Evolutionary conservation across 441 rosid species (phyloP), one percentile per base, ranked within the genome.

Genomic region (Daphne laureola): DNA sequence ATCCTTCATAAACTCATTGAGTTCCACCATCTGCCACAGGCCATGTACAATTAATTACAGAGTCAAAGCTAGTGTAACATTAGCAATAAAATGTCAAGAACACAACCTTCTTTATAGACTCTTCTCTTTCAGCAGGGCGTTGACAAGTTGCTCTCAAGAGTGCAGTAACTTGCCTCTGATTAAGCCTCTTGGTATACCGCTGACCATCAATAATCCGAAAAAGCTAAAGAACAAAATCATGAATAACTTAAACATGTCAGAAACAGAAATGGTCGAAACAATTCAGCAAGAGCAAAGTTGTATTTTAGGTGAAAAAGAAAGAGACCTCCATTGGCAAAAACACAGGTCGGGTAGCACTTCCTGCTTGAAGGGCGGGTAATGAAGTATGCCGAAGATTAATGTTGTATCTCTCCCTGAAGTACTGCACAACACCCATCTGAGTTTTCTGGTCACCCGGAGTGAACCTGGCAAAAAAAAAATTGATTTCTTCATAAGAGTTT

Each of bases 321-420:
- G 9, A 31, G n/a, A 72, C 83, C 74, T 78, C 83, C 80, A 75
- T 66, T 1, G 83, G 83, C 58, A 75, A 71, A 60, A 75, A 78
- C 65, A 70, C 73, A 43, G 65, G 69, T 51, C 71, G 70, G 52
- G 60, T 72, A 58, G 60, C 63, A 55, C 70, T 78, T 66, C 83
- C 83, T 21, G 73, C 81, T 70, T 75, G 72, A 40, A 75, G 77
- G 60, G 73, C 73, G 46, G 78, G 84, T 46, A 73, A 51, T 57
- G 71, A 78, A 2, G 73, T 43, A n/a, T 75, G 61, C 44, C 38
- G 56, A 48, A 75, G 70, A 17, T 61, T 59, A 66, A 62, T 75
- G 14, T 73, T 76, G 59, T 78, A 78, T 63, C 57, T 56, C 52
- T 78, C 83, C 50, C 57, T 60, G 45, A 78, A 78, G 60, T 78